Base-by-base conservation (phyloP, 75 land plant genomes). In the Larix kaempferi region DNA sequence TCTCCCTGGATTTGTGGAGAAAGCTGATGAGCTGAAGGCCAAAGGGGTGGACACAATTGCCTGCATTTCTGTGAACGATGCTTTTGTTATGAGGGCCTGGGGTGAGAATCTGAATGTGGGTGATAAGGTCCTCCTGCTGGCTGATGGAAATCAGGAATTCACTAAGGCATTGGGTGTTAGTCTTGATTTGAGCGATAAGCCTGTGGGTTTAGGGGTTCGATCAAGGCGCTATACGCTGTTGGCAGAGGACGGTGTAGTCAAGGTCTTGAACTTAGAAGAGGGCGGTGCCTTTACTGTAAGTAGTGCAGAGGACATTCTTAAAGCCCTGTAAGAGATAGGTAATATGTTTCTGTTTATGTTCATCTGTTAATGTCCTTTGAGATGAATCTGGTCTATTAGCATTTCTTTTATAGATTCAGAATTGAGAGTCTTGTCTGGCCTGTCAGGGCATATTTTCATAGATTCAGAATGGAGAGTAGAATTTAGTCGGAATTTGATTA, bases 31-130 rank as follows among this genome's bases (percentile, higher is more conserved):
- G 75, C 82, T 94, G 27, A 82, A 81, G 55, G 61, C 88, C 75
- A 89, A 90, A 74, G 98, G 98, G 3, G 91, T 94, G 22, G 95
- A 92, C 72, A 81, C 89, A 75, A 84, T 94, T 67, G 93, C 92
- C 58, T 94, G 95, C 81, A 69, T 94, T 54, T 87, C 93, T n/a
- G 95, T 94, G 77, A 94, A 94, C 83, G 98, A 94, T 60, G 95
- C 91, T 2, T 94, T 92, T 78, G 95, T 94, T 17, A 87, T 94
- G 95, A 82, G 77, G 86, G 95, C 93, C 37, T 94, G 95, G 95
- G 88, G 88, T 83, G 79, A 89, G 83, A 76, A 80, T 63, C 80
- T 91, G 16, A 79, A 83, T 54, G 77, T 92, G 55, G 83, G 83
- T 0, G 98, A 90, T 78, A 87, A 94, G 81, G 91, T 94, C 54